These are phyloP conservation scores for Neobulgaria alba DNA, from an alignment of 2,329 filamentous ascomycete genomes.

Conservation along the genomic window DNA sequence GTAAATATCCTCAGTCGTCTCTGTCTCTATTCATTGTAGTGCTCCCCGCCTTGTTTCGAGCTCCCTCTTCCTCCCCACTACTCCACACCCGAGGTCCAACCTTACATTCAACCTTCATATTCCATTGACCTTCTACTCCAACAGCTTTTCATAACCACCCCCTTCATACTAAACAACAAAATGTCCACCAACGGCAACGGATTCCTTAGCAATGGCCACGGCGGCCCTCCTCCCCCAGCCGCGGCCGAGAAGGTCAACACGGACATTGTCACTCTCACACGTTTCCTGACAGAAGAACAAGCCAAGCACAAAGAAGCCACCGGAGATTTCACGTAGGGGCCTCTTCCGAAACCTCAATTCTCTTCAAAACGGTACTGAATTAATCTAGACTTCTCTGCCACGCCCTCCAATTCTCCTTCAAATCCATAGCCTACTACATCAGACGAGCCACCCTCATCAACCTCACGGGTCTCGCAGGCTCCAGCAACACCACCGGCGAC, in stretches of 20 bases:
- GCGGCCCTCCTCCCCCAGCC: not conserved
- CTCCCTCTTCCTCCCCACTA: slow-evolving; percentile 15
- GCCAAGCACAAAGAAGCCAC: slow-evolving; percentile 87
- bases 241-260: slow-evolving; percentile 75
- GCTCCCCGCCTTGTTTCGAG: slow-evolving; percentile 6
- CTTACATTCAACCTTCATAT: slow-evolving; percentile 8
- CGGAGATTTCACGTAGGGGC: slow-evolving; percentile 97
- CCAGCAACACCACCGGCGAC: slow-evolving; percentile 90
- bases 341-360: not conserved
- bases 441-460: slow-evolving; percentile 91
- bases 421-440: slow-evolving; percentile 99
- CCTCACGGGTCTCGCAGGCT: slow-evolving; percentile 87
- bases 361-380: slow-evolving; percentile 1
- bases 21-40: slow-evolving; percentile 2
- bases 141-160: not conserved
- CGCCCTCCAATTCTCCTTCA: slow-evolving; percentile 98
- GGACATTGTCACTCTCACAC: slow-evolving; percentile 88
- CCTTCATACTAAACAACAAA: slow-evolving; percentile 1
- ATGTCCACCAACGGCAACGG: slow-evolving; percentile 14
- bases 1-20: no score
- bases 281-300: slow-evolving; percentile 95
- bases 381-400: slow-evolving; percentile 82
- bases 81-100: slow-evolving; percentile 22
- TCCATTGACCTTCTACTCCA: slow-evolving; percentile 10
- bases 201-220: slow-evolving; percentile 4